Evolutionary conservation across 2,329 filamentous ascomycete genomes (phyloP), one percentile per base, ranked within the genome.

Genomic region (Aspergillus candidus): DNA sequence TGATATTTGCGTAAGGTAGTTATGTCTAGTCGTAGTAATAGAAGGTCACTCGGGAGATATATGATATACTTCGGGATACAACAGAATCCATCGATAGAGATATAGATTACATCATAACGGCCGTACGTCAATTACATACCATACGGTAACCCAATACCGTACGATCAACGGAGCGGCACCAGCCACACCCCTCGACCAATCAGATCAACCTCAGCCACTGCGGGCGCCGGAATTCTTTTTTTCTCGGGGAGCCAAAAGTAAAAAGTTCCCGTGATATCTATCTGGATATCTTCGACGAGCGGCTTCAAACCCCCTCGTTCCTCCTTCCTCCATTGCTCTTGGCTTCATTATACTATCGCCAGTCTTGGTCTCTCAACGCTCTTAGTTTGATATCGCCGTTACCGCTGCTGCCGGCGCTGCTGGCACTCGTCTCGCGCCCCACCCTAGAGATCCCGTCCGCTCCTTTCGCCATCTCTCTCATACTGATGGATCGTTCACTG

Each of bases 401-500:
- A 22, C 32, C 13, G 10, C 5, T 15, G 15, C 22, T 18, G 13
- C 29, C 38, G 22, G 32, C 27, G 22, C 30, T 40, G 4, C 14
- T 33, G 13, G 14, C 34, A 13, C 35, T 22, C 35, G n/a, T 35
- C 36, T 33, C 32, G 36, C 14, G 17, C 46, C 30, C 32, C 40
- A 41, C 38, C 43, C 38, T 41, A 39, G 33, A 32, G 34, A 41
- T 47, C 48, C 33, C 42, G 36, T 49, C 46, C 45, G 40, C 40
- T 27, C 22, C 42, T 43, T 48, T 49, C 41, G 44, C 49, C 33
- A 38, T 40, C 40, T 44, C 47, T 40, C 39, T 41, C 43, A 35
- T 54, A 60, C 65, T 69, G 67, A 78, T 80, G 77, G 77, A 77
- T 76, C 67, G 70, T 70, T 69, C 66, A 70, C 68, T 69, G 64